Base-by-base conservation (phyloP, 2,329 filamentous ascomycete genomes). In the Verticillium zaregamsianum region DNA sequence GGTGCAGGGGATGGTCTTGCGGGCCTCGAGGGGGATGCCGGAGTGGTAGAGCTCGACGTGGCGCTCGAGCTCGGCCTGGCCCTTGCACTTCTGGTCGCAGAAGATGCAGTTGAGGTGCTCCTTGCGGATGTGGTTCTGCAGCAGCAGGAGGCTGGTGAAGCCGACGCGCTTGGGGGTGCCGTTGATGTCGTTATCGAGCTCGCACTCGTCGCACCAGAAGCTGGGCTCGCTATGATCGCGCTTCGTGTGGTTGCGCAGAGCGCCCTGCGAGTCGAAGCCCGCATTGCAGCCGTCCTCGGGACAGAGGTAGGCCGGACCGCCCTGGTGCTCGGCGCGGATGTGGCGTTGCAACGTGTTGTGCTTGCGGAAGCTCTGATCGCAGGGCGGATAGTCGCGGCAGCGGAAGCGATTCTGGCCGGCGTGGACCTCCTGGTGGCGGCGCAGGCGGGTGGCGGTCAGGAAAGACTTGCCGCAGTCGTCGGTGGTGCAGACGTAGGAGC, bases 291-390 rank as follows among this genome's bases (percentile, higher is more conserved):
- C 72, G 17, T 69, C 68, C 62, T 89, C 80, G 1, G 80, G 79
- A 73, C 94, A 98, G 5, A 82, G 81, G 69, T 88, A 96, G 0
- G 91, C 87, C 55, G 89, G 86, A 63, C 89, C 76, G 32, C 88
- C 80, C 45, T 94, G 78, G 73, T 98, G 94, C 14, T 88, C 89
- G 11, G 86, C 85, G 60, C 89, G 86, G 65, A 97, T 85, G 72
- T 98, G 94, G 59, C 90, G 88, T 72, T 93, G 87, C 17, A 97
- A 82, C 0, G 93, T 96, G 66, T 92, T 88, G 72, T 92, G 90
- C 75, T 97, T 97, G 64, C 94, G 86, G 74, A 97, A 98, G 23
- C 86, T 87, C 75, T 92, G 85, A 20, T 85, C 83, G 75, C 93
- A 97, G 1, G 84, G 86, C 2, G 84, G 82, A 67, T 86, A 89